Evolutionary conservation across 345 rosid genomes (phyloP), one percentile per base, ranked within the genome.

Genomic region (Sonneratia caseolaris): DNA sequence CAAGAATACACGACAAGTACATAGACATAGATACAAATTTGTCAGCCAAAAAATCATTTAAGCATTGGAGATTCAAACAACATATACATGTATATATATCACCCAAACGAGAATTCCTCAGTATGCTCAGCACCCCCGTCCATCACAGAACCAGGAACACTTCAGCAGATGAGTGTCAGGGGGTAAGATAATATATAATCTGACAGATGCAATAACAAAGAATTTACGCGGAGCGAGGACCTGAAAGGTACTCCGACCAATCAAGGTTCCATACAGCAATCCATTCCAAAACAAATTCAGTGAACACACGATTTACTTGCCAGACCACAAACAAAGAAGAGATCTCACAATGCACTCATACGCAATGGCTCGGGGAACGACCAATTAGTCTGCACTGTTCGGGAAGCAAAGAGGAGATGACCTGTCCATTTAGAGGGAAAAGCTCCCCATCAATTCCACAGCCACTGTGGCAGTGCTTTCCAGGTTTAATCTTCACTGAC

Each of bases 331-430:
- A 11, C 27, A 9, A 71, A 43, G 40, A 22, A 74, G 45, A 69
- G 48, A 35, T 35, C 24, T 45, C 21, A 10, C 24, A 48, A 66
- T 51, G 57, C n/a, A 64, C 59, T 56, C 64, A 75, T 27, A 55
- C 37, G 27, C 37, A 71, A 56, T 71, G 74, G 74, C 77, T 73
- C 2, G 78, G 85, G 77, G 77, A 78, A 40, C 87, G 88, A 70
- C 98, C 98, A 64, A 92, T 95, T 48, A 95, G 84, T 79, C 96
- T 79, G 89, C 99, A 95, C 70, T 95, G 99, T 68, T 95, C 99
- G 0, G 99, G 99, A 56, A 89, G 85, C 86, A 95, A 78, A 4
- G 85, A 85, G 22, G 98, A 90, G 70, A 86, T 71, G 59, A 90
- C 96, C 84, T 89, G 92, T 55, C 98, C 99, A 66, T 90, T 85